Evolutionary conservation across 176 grass and related monocot genomes (phyloP).

Genomic region (Phoenix roebelenii): DNA sequence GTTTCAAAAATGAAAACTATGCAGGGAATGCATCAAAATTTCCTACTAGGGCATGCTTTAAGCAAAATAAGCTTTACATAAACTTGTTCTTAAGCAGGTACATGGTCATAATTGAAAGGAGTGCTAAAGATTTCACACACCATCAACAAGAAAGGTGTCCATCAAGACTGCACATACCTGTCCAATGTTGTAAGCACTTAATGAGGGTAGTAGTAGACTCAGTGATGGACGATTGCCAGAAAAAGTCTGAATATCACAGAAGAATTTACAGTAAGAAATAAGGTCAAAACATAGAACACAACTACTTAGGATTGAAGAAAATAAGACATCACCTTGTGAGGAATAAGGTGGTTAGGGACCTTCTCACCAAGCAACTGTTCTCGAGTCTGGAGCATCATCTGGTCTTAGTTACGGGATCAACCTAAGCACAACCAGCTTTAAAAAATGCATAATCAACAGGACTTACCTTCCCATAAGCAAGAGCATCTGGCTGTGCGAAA

Average conservation of each 20-base stretch:
- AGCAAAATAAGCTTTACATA: too few species aligned
- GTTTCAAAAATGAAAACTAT: too few species aligned
- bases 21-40: too few species aligned
- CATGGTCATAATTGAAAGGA: too few species aligned
- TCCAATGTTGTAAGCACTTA: constrained; percentile 78
- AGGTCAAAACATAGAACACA: neutral
- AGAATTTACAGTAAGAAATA: constrained; percentile 6
- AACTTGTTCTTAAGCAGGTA: too few species aligned
- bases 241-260: constrained; percentile 57
- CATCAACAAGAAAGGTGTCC: too few species aligned
- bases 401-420: constrained; percentile 7
- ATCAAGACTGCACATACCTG: constrained; percentile 31
- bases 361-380: constrained; percentile 67
- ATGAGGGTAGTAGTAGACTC: constrained; percentile 63
- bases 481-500: constrained; percentile 97
- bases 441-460: constrained; percentile 12
- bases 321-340: constrained; percentile 60
- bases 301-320: constrained; percentile 1
- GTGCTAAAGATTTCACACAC: too few species aligned
- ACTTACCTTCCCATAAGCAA: constrained; percentile 94
- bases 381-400: constrained; percentile 43
- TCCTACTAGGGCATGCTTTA: too few species aligned
- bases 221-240: constrained; percentile 76
- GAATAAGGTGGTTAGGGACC: constrained; percentile 62
- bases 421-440: constrained; percentile 10